Base-by-base conservation (phyloP, 768 basidiomycete species). In the Psilocybe tampanensis region DNA sequence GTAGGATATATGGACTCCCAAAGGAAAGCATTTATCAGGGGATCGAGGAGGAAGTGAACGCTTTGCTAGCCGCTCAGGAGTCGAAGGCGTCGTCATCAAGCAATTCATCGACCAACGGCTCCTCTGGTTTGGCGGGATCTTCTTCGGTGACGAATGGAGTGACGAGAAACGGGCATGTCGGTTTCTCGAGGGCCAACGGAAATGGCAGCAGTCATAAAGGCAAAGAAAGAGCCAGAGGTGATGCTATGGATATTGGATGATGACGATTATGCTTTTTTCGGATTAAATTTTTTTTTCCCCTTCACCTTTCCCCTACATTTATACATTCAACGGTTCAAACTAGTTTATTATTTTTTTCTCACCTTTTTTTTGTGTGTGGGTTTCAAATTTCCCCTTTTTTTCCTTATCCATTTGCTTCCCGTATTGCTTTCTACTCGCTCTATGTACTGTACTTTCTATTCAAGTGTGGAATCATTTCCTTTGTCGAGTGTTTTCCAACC, bases 1-100 rank as follows among this genome's bases (percentile, higher is more conserved):
- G 93, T 47, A 74, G 86, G 62, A 86, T 90, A 65, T 90, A 82
- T 75, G 92, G 90, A n/a, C 75, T 95, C 17, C 93, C 94, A 2
- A 72, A 76, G 70, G 78, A 73, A 73, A 94, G 89, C 68, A 73
- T 95, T 11, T 98, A 84, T 69, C 80, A 81, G 50, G 94, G 88
- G 19, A 71, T 93, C 48, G 87, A 90, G 3, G 86, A 88, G 55
- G 86, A 85, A 60, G 78, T 88, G 8, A 68, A 70, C 47, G 72
- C 64, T 66, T 72, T 74, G 57, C 55, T 72, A 54, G 48, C 63
- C 41, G 61, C 64, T 21, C 55, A 51, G 22, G 67, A 68, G 48
- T 52, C 56, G 43, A 64, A 66, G 23, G 29, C 29, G 29, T 53
- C 57, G 42, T 24, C 24, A 17, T 36, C 36, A 13, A 56, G 60